Percentiles rank a stretch among this genome's conserved stretches.
phyloP scores from a whole-genome alignment of 2,329 filamentous ascomycete genomes.

The Cadophora gregata region DNA sequence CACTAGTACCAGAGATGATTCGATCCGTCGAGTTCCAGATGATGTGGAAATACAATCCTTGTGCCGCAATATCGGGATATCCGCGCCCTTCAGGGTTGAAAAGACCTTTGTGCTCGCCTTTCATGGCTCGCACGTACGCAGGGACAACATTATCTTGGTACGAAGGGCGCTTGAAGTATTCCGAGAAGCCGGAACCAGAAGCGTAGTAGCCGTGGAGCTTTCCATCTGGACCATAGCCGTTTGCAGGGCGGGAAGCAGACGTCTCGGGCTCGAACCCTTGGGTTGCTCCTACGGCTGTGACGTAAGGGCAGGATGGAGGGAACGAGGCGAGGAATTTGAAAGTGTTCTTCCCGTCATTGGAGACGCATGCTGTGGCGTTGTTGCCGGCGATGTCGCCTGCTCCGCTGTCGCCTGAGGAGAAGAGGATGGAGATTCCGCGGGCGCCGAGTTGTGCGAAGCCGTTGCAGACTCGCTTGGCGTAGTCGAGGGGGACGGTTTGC shows the following conservation, averaged over 20 bases:
- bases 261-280: constrained; percentile 30
- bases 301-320: constrained; percentile 53
- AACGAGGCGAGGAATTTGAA: constrained; percentile 60
- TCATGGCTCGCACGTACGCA: constrained; percentile 50
- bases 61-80: constrained; percentile 57
- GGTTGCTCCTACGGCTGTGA: constrained; percentile 35
- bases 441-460: constrained; percentile 58
- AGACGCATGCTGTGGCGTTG: constrained; percentile 51
- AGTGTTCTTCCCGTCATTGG: constrained; percentile 62
- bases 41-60: constrained; percentile 61
- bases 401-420: constrained; percentile 58
- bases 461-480: constrained; percentile 59
- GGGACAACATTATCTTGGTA: constrained; percentile 54
- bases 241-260: constrained; percentile 40
- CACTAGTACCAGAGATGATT: constrained; percentile 55
- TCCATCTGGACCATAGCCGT: constrained; percentile 45
- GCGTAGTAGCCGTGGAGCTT: constrained; percentile 43
- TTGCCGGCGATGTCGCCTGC: constrained; percentile 48
- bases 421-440: constrained; percentile 58
- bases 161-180: constrained; percentile 52
- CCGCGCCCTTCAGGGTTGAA: constrained; percentile 54
- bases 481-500: constrained; percentile 56
- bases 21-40: constrained; percentile 46
- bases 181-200: constrained; percentile 58
- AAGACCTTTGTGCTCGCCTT: constrained; percentile 51